Percentiles rank a stretch among this genome's conserved stretches.
phyloP scores from a whole-genome alignment of 2,329 filamentous ascomycete genomes.

The Ophiostoma montium region DNA sequence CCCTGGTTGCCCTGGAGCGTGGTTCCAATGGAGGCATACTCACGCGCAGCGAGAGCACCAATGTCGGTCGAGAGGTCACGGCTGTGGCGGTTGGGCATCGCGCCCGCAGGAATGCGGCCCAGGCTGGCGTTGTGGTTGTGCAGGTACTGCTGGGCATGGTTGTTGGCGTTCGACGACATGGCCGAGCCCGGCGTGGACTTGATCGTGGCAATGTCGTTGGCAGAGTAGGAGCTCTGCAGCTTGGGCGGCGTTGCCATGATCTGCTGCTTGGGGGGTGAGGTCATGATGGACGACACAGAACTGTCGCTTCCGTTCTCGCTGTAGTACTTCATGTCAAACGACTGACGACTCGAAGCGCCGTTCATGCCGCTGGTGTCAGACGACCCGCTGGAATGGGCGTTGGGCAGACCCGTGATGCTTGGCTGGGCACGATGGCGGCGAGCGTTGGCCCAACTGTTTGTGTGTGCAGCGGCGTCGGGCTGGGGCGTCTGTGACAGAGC shows the following conservation, averaged over 20 bases:
- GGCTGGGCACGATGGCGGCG: conserved; percentile 55
- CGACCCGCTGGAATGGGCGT: conserved; percentile 21
- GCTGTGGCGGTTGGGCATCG: conserved; percentile 52
- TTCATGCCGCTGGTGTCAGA: conserved; percentile 33
- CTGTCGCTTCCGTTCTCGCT: conserved; percentile 29
- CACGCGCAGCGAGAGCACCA: conserved; percentile 24
- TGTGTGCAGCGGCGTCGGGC: conserved; percentile 28
- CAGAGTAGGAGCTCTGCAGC: conserved; percentile 77
- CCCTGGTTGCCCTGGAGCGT: conserved; percentile 67
- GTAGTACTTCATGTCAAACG: conserved; percentile 41
- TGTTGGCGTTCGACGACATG: conserved; percentile 34
- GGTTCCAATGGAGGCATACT: conserved; percentile 51
- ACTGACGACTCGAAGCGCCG: conserved; percentile 40
- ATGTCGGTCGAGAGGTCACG: conserved; percentile 47
- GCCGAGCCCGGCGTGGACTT: conserved; percentile 47
- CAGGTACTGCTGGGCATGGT: conserved; percentile 47
- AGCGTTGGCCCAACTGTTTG: conserved; percentile 46
- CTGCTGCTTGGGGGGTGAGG: conserved; percentile 35
- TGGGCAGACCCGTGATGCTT: conserved; percentile 36
- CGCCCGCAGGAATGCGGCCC: conserved; percentile 60
- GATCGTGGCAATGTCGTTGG: conserved; percentile 75
- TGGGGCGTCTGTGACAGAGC: neutral
- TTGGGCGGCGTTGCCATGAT: conserved; percentile 53
- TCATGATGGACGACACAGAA: conserved; percentile 26
- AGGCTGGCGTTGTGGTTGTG: conserved; percentile 74